These are phyloP conservation scores for Talaromyces marneffei DNA, from an alignment of 2,329 filamentous ascomycete species.

Conservation along the genomic window DNA sequence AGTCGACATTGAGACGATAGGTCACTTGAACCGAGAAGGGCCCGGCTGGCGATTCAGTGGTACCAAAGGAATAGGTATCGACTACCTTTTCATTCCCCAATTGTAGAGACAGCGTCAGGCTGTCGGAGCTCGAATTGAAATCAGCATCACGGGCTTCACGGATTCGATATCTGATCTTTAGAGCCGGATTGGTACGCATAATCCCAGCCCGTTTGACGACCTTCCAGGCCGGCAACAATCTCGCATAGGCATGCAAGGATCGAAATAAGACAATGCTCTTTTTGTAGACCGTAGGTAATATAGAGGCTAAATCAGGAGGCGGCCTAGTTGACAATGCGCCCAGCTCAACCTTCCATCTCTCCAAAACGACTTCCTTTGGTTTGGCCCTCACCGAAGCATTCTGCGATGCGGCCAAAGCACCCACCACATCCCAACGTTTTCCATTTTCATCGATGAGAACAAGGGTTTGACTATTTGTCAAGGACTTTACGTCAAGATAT, in stretches of 20 bases:
- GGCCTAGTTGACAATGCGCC: conserved; percentile 57
- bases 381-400: conserved; percentile 44
- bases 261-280: conserved; percentile 93
- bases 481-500: conserved; percentile 71
- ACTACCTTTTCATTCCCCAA: conserved; percentile 58
- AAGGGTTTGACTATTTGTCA: conserved; percentile 79
- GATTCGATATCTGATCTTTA: conserved; percentile 78
- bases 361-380: conserved; percentile 70
- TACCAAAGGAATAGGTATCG: conserved; percentile 72
- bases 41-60: conserved; percentile 80
- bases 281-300: conserved; percentile 88
- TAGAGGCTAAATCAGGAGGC: conserved; percentile 48
- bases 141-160: conserved; percentile 51
- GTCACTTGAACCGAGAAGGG: conserved; percentile 74
- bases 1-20: conserved; percentile 84
- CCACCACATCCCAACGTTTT: conserved; percentile 86
- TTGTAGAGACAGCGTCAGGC: conserved; percentile 64
- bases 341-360: conserved; percentile 84
- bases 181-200: conserved; percentile 54
- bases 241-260: conserved; percentile 74
- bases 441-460: conserved; percentile 83
- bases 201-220: conserved; percentile 71
- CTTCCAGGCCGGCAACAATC: conserved; percentile 80
- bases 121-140: conserved; percentile 56
- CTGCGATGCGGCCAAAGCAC: conserved; percentile 65